Conservation (phyloP, 1,284 basidiomycete genomes). For the Neonothopanus nambi region DNA sequence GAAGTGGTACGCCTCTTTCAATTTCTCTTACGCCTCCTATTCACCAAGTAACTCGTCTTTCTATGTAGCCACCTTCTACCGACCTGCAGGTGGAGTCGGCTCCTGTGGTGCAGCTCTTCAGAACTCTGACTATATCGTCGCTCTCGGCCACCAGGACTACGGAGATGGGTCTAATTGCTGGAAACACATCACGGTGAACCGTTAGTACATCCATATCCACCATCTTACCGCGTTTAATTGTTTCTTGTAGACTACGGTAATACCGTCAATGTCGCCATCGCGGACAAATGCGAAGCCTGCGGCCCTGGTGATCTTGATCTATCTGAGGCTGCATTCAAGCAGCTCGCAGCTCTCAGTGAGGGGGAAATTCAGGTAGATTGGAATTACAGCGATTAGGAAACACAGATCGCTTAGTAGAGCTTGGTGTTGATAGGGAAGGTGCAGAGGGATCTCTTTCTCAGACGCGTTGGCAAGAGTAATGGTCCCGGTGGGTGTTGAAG, state of each 20-base stretch:
- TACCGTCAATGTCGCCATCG: constrained; percentile 37
- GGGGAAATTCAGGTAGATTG: constrained; percentile 6
- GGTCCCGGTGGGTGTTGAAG: neutral
- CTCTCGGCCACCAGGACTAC: constrained; percentile 6
- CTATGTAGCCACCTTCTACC: constrained; percentile 11
- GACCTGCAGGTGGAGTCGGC: constrained; percentile 8
- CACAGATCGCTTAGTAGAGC: neutral
- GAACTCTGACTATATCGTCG: constrained; percentile 10
- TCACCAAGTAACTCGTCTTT: no score
- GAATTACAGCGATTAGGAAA: neutral
- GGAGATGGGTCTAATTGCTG: constrained; percentile 10
- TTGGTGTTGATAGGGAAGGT: neutral
- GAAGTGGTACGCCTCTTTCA: no score
- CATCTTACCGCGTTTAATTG: neutral
- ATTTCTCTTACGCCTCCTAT: no score
- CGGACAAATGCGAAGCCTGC: constrained; percentile 45
- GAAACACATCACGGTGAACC: constrained; percentile 6
- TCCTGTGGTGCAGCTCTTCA: constrained; percentile 9
- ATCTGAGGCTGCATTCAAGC: constrained; percentile 38
- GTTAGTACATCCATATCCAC: neutral
- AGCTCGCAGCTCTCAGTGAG: constrained; percentile 31
- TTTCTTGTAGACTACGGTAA: constrained; percentile 30
- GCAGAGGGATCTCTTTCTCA: neutral
- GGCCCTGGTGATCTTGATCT: constrained; percentile 40
- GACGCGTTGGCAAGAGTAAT: neutral